These are phyloP conservation scores for Saksenaea oblongispora DNA, from an alignment of 371 early-diverging fungal species.

Conservation along the genomic window DNA sequence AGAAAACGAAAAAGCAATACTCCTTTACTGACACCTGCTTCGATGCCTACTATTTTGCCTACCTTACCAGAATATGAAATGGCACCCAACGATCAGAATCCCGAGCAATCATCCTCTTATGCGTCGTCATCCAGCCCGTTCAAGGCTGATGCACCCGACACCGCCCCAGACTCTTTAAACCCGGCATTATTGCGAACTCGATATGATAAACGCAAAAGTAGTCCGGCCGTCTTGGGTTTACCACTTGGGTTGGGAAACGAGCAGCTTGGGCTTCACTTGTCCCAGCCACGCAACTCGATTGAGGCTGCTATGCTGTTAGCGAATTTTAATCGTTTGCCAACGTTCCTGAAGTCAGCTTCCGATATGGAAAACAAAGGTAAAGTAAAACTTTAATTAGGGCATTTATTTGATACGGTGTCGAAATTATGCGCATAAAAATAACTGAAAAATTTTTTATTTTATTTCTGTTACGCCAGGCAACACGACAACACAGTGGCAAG, in stretches of 20 bases:
- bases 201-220: constrained; percentile 42
- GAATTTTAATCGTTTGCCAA: constrained; percentile 37
- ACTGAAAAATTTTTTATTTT: not conserved
- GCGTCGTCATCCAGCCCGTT: constrained; percentile 10
- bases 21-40: constrained; percentile 1
- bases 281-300: constrained; percentile 48
- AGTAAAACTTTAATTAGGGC: not conserved
- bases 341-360: constrained; percentile 5
- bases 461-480: not conserved
- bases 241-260: constrained; percentile 36
- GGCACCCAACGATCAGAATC: not conserved
- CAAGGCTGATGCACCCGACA: not conserved
- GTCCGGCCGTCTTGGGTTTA: constrained; percentile 47
- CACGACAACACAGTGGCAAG: constrained; percentile 23
- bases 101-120: constrained; percentile 3
- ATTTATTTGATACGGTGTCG: not conserved
- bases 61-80: constrained; percentile 1
- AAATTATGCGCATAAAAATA: constrained; percentile 43
- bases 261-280: constrained; percentile 34
- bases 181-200: constrained; percentile 14
- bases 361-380: constrained; percentile 1
- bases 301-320: constrained; percentile 52
- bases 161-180: constrained; percentile 2
- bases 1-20: not conserved
- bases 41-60: not conserved